Conservation (phyloP, 805 yeast species). For the Brettanomyces sp. region DNA sequence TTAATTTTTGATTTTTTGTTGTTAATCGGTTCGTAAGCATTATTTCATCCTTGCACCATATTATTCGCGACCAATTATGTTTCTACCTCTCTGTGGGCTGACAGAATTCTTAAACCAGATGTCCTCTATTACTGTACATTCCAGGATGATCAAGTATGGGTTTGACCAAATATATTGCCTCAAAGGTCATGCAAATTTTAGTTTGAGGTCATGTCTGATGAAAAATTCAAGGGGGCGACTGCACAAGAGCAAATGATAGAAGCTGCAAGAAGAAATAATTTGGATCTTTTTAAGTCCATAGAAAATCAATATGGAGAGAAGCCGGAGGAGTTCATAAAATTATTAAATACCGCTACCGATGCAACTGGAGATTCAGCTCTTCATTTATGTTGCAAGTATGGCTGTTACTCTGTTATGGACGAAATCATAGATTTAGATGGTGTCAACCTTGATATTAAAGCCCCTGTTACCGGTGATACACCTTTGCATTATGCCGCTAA, state of each 20-base stretch:
- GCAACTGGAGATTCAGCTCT: constrained; percentile 74
- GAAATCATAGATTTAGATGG: constrained; percentile 77
- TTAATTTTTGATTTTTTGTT: too few species aligned
- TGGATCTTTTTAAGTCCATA: constrained; percentile 57
- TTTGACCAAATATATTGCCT: too few species aligned
- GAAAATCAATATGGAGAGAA: constrained; percentile 26
- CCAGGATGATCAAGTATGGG: too few species aligned
- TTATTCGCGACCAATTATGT: too few species aligned
- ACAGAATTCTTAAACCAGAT: too few species aligned
- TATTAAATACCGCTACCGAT: constrained; percentile 65
- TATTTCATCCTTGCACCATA: too few species aligned
- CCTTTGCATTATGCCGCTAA: constrained; percentile 83
- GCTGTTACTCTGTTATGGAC: constrained; percentile 82
- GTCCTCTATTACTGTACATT: too few species aligned
- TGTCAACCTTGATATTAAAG: constrained; percentile 78
- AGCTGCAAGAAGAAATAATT: constrained; percentile 80
- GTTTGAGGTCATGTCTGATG: neutral
- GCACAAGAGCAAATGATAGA: constrained; percentile 74
- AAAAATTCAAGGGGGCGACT: constrained; percentile 55
- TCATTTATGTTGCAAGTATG: constrained; percentile 74
- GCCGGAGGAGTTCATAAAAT: constrained; percentile 28
- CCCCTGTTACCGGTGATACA: constrained; percentile 67
- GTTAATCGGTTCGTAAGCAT: too few species aligned
- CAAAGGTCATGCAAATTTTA: neutral
- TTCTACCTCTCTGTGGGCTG: too few species aligned